These are phyloP conservation scores for Wickerhamiella kurtzmanii DNA, from an alignment of 805 yeast species.

Conservation along the genomic window DNA sequence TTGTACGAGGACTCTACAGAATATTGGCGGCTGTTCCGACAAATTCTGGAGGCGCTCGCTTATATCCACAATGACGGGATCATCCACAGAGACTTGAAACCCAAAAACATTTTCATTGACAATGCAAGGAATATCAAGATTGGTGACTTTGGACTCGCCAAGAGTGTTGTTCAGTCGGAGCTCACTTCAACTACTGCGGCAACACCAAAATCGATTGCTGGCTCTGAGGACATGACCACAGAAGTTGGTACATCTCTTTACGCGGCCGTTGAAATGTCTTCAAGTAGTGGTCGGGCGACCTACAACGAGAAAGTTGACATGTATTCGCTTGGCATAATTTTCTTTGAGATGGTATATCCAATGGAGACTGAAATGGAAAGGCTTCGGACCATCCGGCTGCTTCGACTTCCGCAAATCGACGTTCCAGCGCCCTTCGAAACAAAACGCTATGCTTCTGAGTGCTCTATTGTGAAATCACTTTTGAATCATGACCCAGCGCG, in stretches of 20 bases:
- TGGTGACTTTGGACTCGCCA: constrained; percentile 96
- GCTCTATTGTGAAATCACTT: constrained; percentile 49
- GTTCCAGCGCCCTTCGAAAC: constrained; percentile 59
- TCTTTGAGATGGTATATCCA: constrained; percentile 85
- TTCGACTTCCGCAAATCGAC: constrained; percentile 45
- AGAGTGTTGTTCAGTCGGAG: constrained; percentile 31
- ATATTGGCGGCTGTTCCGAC: constrained; percentile 83
- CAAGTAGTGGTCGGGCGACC: constrained; percentile 34
- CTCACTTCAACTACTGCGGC: background rate
- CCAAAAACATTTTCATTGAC: constrained; percentile 91
- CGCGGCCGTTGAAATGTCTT: constrained; percentile 70
- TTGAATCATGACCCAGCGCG: constrained; percentile 65
- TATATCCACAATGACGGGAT: constrained; percentile 90
- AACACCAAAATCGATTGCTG: constrained; percentile 11
- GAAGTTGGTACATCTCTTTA: constrained; percentile 90
- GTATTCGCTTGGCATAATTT: constrained; percentile 88
- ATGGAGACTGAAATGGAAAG: constrained; percentile 92
- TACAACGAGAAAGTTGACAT: constrained; percentile 91
- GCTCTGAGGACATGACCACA: constrained; percentile 66
- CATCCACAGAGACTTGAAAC: constrained; percentile 89
- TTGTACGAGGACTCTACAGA: constrained; percentile 58
- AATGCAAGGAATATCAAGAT: constrained; percentile 77
- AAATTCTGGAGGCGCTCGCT: constrained; percentile 74
- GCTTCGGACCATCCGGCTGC: constrained; percentile 49
- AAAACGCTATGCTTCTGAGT: constrained; percentile 40